Conservation (phyloP, 441 rosid genomes). For the Adansonia grandidieri region DNA sequence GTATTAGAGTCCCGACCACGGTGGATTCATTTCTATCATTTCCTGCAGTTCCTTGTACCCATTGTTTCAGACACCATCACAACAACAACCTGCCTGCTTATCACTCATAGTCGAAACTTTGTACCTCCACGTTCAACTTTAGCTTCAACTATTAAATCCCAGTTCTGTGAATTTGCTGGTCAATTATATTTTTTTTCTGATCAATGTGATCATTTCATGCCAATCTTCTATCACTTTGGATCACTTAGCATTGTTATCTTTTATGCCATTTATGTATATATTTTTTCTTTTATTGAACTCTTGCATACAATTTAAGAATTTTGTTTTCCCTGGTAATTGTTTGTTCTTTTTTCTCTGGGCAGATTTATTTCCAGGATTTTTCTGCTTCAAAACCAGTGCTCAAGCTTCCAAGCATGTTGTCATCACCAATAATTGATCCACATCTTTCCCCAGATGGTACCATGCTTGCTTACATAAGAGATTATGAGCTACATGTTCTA, state of each 20-base stretch:
- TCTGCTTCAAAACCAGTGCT: conserved; percentile 70
- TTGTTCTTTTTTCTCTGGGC: conserved; percentile 30
- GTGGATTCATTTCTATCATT: background rate
- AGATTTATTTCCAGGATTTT: conserved; percentile 87
- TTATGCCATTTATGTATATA: background rate
- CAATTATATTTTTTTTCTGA: background rate
- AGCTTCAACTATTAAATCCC: background rate
- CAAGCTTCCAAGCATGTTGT: conserved; percentile 60
- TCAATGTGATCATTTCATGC: background rate
- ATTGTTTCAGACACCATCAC: background rate
- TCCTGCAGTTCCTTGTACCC: background rate
- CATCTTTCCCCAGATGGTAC: conserved; percentile 88
- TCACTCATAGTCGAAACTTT: background rate
- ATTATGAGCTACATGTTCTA: conserved; percentile 71
- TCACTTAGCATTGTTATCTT: background rate
- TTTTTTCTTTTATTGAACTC: background rate
- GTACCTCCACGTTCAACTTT: background rate
- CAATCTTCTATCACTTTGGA: background rate
- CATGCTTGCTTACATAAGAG: conserved; percentile 72
- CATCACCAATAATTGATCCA: conserved; percentile 79
- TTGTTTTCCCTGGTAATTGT: conserved; percentile 24
- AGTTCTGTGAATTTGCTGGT: background rate
- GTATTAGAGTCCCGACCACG: background rate
- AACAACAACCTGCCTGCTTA: background rate
- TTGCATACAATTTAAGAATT: background rate